A percentile compares a stretch with the other conserved stretches of the same genome.
Conservation (phyloP, 2,329 filamentous ascomycete species). For the Colletotrichum tabaci region DNA sequence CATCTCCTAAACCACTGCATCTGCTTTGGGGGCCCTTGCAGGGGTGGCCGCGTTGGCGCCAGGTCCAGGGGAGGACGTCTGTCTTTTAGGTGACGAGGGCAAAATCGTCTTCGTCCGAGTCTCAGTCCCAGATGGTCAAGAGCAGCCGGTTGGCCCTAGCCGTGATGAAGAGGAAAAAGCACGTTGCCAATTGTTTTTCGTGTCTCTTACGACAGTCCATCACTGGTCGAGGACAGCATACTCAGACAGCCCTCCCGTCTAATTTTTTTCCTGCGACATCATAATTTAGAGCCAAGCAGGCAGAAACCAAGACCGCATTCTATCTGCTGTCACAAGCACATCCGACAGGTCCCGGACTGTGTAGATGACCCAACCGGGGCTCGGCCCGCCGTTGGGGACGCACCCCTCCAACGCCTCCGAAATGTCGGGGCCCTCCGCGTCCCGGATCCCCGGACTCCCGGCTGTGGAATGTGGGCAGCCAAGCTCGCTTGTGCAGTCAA, state of each 20-base stretch:
- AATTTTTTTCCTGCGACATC: background rate
- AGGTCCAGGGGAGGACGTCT: background rate
- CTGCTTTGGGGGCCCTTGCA: background rate
- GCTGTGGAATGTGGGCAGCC: background rate
- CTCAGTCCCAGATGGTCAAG: slow-evolving; percentile 8
- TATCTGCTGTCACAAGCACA: background rate
- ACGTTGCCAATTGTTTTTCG: background rate
- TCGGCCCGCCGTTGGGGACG: background rate
- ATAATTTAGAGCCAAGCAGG: background rate
- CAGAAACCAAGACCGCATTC: slow-evolving; percentile 5
- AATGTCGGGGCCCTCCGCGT: background rate
- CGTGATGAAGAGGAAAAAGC: slow-evolving; percentile 14
- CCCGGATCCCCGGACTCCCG: background rate
- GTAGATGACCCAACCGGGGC: background rate
- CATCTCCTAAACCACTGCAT: slow-evolving; percentile 9
- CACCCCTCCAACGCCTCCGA: background rate
- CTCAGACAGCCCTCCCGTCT: background rate
- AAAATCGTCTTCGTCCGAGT: background rate
- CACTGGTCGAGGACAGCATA: too few relatives aligned
- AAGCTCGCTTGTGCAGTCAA: background rate
- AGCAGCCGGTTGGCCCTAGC: slow-evolving; percentile 13
- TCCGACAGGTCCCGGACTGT: background rate
- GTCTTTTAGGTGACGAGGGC: slow-evolving; percentile 7
- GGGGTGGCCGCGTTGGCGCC: slow-evolving; percentile 1
- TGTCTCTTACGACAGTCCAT: background rate